Base-by-base conservation (phyloP, 176 grass and related monocot species). In the Oryza glaberrima region DNA sequence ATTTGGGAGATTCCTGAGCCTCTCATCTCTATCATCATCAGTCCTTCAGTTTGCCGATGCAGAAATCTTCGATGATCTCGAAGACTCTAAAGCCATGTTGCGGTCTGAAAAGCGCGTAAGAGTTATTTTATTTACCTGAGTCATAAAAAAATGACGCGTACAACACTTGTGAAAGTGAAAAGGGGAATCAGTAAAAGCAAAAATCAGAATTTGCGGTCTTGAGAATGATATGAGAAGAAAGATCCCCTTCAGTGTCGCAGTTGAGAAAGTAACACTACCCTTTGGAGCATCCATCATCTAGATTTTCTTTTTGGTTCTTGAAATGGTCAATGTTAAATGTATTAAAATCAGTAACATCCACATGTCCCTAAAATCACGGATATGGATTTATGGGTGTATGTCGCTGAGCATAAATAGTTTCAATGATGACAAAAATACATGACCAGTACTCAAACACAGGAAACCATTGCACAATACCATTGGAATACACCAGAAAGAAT, bases 21-120 rank as follows among this genome's bases (percentile, higher is more conserved):
- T 77, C 80, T 67, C 56, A 22, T 81, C 80, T 67, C 69, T 11
- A 67, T 81, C 77, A 67, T 77, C 77, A 72, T 90, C 83, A 96
- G 7, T 25, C 56, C 68, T 82, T 88, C 68, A 92, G 81, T 60
- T 94, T 70, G 30, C 96, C 91, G 44, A 99, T 89, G 81, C 89
- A 96, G 75, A 99, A 94, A 78, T 94, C 96, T 22, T 96, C 90
- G n/a, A 99, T 94, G 75, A 94, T 96, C 64, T 96, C 96, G 20
- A 99, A 96, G 54, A 99, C 96, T 73, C 91, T 73, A 1, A 84
- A 89, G 38, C 91, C 96, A 83, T 94, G 96, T 38, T 95, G 93
- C 2, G 91, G 93, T 60, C 96, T 94, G 86, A 92, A 90, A 85
- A 84, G 54, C 73, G 25, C 44, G 86, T 90, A 44, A 6, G 43